phyloP scores from a whole-genome alignment of 1,284 basidiomycete genomes.

The Trametes versicolor region DNA sequence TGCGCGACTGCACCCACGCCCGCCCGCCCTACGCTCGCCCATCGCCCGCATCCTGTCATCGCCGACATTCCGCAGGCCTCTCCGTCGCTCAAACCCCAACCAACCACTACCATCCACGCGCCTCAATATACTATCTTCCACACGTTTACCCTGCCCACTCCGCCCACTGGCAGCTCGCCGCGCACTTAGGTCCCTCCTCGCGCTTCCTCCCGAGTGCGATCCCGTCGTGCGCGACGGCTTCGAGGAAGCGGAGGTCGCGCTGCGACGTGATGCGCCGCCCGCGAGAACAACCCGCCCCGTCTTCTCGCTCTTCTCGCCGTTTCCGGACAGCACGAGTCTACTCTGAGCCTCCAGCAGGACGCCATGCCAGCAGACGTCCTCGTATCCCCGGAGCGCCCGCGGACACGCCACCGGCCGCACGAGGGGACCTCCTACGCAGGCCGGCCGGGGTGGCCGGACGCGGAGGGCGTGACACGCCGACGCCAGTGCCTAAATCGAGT shows the following conservation, averaged over 20 bases:
- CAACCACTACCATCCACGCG: neutral
- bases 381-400: neutral
- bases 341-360: too few species aligned
- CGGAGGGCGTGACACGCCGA: neutral
- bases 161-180: too few species aligned
- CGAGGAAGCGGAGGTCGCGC: slow-evolving; percentile 14
- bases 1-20: neutral
- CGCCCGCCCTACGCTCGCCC: slow-evolving; percentile 5
- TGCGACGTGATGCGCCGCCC: slow-evolving; percentile 23
- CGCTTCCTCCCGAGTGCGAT: slow-evolving; percentile 19
- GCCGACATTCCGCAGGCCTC: neutral
- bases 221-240: slow-evolving; percentile 11
- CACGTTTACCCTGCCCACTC: neutral
- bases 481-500: neutral
- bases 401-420: neutral
- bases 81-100: neutral
- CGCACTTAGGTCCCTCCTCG: neutral
- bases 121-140: neutral
- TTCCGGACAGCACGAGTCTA: neutral
- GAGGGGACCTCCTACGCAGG: neutral
- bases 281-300: neutral
- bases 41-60: neutral
- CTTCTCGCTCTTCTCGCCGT: slow-evolving; percentile 4
- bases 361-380: too few species aligned
- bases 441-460: neutral